phyloP scores from a whole-genome alignment of 257 asterid species.

The Craterostigma plantagineum region DNA sequence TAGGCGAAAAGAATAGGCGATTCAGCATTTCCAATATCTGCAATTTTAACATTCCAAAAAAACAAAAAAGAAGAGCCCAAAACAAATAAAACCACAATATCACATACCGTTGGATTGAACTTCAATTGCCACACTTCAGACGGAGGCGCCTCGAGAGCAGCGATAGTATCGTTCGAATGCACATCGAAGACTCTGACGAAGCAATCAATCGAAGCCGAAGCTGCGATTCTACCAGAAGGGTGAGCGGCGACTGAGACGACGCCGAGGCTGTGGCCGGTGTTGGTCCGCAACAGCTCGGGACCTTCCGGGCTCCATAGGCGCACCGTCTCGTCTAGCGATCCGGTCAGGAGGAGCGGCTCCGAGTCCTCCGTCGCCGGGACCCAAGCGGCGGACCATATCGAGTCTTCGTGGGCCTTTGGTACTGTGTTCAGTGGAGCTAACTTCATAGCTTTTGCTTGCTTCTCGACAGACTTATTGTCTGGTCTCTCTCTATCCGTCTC shows the following conservation, averaged over 20 bases:
- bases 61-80: no score
- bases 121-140: slow-evolving; percentile 96
- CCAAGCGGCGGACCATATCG: slow-evolving; percentile 95
- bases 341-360: slow-evolving; percentile 57
- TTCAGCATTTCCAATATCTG: no score
- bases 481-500: no score
- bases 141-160: slow-evolving; percentile 92
- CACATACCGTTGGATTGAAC: slow-evolving; percentile 70
- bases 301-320: slow-evolving; percentile 61
- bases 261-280: slow-evolving; percentile 91
- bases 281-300: slow-evolving; percentile 30
- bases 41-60: no score
- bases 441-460: slow-evolving; percentile 34
- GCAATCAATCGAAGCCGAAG: slow-evolving; percentile 92
- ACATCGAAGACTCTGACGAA: slow-evolving; percentile 80
- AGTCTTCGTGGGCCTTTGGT: slow-evolving; percentile 76
- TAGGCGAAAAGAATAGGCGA: no score
- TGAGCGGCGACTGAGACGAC: slow-evolving; percentile 87
- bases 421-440: slow-evolving; percentile 52
- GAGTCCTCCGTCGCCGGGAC: slow-evolving; percentile 42
- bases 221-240: slow-evolving; percentile 84
- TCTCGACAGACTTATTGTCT: no score
- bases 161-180: slow-evolving; percentile 51
- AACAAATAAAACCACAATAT: no score
- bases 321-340: slow-evolving; percentile 88